Conservation (phyloP, 148 eudicot genomes). For the Dysphania ambrosioides region DNA sequence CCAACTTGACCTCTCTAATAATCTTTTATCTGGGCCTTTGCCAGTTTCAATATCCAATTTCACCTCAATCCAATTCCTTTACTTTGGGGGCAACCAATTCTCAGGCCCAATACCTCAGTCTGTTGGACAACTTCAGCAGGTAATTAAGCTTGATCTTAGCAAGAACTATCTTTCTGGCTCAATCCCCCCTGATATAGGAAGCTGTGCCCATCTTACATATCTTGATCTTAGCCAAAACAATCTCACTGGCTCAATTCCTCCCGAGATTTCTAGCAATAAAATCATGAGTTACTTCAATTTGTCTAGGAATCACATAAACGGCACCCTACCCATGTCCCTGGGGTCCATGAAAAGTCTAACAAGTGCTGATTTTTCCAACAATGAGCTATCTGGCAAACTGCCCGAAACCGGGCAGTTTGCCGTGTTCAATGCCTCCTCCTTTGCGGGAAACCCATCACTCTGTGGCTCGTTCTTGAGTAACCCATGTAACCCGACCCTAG, state of each 20-base stretch:
- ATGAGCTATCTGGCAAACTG: conserved; percentile 66
- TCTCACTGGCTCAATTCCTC: conserved; percentile 73
- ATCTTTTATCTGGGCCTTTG: conserved; percentile 59
- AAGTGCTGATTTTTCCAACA: conserved; percentile 83
- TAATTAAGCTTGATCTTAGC: conserved; percentile 58
- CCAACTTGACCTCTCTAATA: conserved; percentile 69
- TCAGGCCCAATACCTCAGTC: conserved; percentile 72
- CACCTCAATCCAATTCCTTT: conserved; percentile 58
- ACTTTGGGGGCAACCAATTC: conserved; percentile 60
- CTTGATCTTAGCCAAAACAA: conserved; percentile 90
- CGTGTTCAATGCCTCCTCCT: conserved; percentile 74
- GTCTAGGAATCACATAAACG: conserved; percentile 64
- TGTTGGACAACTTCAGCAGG: conserved; percentile 55
- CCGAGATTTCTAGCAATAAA: conserved; percentile 49
- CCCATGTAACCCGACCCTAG: conserved; percentile 51
- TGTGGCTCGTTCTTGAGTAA: conserved; percentile 62
- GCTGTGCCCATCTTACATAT: conserved; percentile 60
- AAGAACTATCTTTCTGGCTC: conserved; percentile 53
- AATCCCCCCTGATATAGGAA: conserved; percentile 65
- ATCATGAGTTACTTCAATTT: conserved; percentile 74
- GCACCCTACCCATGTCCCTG: conserved; percentile 59
- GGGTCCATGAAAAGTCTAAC: conserved; percentile 89
- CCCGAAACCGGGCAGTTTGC: conserved; percentile 75
- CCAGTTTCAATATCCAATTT: conserved; percentile 72
- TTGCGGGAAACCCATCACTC: conserved; percentile 71